Evolutionary conservation across 148 eudicot genomes (phyloP), one percentile per base, ranked within the genome.

Genomic region (Tetragonia tetragonoides): DNA sequence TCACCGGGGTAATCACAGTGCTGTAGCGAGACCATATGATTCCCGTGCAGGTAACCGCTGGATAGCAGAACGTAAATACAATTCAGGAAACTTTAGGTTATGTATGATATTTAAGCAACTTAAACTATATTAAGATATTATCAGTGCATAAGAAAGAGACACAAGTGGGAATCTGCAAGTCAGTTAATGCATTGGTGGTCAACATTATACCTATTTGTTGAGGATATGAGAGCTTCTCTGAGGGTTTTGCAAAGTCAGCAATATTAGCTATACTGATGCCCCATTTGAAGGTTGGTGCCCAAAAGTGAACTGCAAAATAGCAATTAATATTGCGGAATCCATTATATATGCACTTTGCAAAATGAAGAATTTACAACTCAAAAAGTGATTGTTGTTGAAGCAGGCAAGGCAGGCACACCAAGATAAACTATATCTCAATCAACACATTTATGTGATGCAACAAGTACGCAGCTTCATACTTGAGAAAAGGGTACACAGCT

Each of bases 221-320:
- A 75, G 97, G 98, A 78, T 94, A 94, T 42, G 98, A 92, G 64
- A 94, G 78, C 51, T 92, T 94, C 84, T 92, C 97, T 0, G 98
- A 92, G 9, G 97, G 97, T 79, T 90, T 94, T 28, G 88, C 63
- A 40, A 89, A 90, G 83, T 94, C 98, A 3, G 90, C 97, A 54
- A 94, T 80, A 76, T 94, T 94, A n/a, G 98, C 98, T 39, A 94
- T 94, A 86, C 93, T 94, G 14, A 94, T 94, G 78, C 95, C 95
- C 97, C 97, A 94, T 79, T 94, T 94, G 86, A 94, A 92, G 39
- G 98, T 94, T n/a, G 98, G 97, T 17, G 98, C 98, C 98, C 98
- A 94, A 83, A 94, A 94, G 84, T 94, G 98, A 89, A 94, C 97
- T 94, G 85, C 87, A 83, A 83, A 46, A 28, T 11, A 78, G 24